Conservation (phyloP, 352 stramenopile genomes). For the Phytophthora chlamydospora region DNA sequence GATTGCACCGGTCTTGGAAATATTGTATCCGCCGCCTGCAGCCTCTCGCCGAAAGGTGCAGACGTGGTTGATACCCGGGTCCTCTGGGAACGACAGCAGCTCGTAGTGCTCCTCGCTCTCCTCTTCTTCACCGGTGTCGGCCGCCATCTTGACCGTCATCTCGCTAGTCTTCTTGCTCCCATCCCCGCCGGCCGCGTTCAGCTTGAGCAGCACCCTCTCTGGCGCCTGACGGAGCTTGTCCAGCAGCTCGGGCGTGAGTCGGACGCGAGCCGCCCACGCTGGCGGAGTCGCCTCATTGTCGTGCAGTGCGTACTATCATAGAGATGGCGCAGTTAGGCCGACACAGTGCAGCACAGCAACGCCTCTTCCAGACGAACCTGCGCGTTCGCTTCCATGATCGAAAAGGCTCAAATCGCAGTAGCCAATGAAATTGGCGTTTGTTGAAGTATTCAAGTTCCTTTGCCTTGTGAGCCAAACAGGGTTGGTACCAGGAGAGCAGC, state of each 20-base stretch:
- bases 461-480: too few species aligned
- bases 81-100: constrained; percentile 76
- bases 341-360: background rate
- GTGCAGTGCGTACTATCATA: constrained; percentile 68
- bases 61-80: constrained; percentile 70
- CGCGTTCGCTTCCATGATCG: constrained; percentile 26
- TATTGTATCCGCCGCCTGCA: constrained; percentile 40
- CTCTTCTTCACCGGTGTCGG: constrained; percentile 12
- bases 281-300: constrained; percentile 45
- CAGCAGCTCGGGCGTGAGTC: constrained; percentile 79
- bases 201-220: constrained; percentile 31
- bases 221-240: constrained; percentile 52
- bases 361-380: constrained; percentile 11
- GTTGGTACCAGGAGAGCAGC: too few species aligned
- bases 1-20: constrained; percentile 67
- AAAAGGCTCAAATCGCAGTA: background rate
- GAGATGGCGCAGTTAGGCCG: too few species aligned
- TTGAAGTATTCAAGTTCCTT: background rate
- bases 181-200: constrained; percentile 26
- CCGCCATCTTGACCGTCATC: constrained; percentile 43
- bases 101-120: constrained; percentile 60
- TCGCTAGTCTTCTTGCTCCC: constrained; percentile 55
- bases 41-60: constrained; percentile 54
- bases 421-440: background rate
- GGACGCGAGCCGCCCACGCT: constrained; percentile 73